Evolutionary conservation across 257 asterid genomes (phyloP), one percentile per base, ranked within the genome.

Genomic region (Linderniella brevidens): DNA sequence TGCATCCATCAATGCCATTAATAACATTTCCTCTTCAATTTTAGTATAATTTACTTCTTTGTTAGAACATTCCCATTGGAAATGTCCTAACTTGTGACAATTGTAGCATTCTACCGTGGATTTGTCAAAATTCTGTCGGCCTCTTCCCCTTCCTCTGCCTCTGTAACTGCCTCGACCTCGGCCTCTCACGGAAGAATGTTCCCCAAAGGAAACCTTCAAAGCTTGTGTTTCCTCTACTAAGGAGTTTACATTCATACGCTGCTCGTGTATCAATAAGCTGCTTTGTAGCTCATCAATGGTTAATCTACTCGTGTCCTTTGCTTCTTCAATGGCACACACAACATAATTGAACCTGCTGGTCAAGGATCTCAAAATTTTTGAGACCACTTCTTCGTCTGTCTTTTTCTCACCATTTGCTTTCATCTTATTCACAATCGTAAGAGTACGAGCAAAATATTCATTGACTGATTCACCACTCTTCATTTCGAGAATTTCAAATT

Each of bases 41-140:
- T 55, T 40, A 13, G 17, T 54, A 54, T 44, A 54, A 19, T 67
- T 62, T 12, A 50, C 12, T 13, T 5, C 17, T 1, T 44, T 35
- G n/a, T 8, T 57, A 1, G 46, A 32, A 41, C 70, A 55, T 20
- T 63, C 64, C 7, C 25, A 58, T 3, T 4, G 13, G 8, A 16
- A 63, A 1, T 63, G 64, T 1, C 50, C 58, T 25, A 25, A 25
- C 32, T 25, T 25, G 32, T 25, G 32, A 25, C 32, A 25, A 6
- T 25, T 25, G 6, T 25, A 25, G 32, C 32, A 25, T 25, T 25
- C 32, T 6, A 25, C 32, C 32, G 32, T 25, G 32, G 32, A 3
- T 25, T 25, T 25, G 32, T 25, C 32, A 25, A 25, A 25, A 25
- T 25, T 25, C 32, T 25, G 32, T 6, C 32, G 32, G 4, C 32